Evolutionary conservation across 2,329 filamentous ascomycete species (phyloP).

Genomic region (Xylariaceae sp.): DNA sequence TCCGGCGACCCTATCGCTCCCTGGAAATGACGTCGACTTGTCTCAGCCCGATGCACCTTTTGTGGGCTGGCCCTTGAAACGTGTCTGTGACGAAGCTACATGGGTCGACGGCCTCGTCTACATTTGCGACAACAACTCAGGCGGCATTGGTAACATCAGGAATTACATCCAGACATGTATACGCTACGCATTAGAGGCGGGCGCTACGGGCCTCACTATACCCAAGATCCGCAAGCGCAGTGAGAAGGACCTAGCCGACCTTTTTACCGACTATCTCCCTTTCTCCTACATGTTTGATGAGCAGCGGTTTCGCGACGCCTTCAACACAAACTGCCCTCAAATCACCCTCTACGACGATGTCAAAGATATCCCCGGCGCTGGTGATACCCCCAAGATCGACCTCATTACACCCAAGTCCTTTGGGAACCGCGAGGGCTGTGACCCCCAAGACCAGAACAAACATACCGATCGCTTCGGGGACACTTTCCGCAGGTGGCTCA

Average conservation of each 20-base stretch:
- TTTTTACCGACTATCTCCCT: slow-evolving; percentile 49
- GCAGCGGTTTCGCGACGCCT: slow-evolving; percentile 49
- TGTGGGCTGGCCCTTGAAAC: slow-evolving; percentile 52
- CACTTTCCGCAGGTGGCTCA: slow-evolving; percentile 45
- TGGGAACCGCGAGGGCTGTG: slow-evolving; percentile 48
- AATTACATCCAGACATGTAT: slow-evolving; percentile 59
- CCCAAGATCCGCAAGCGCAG: slow-evolving; percentile 54
- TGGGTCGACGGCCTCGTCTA: slow-evolving; percentile 53
- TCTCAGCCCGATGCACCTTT: slow-evolving; percentile 50
- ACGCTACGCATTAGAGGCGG: slow-evolving; percentile 56
- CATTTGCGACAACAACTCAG: slow-evolving; percentile 58
- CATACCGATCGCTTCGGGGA: slow-evolving; percentile 49
- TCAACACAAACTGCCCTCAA: slow-evolving; percentile 49
- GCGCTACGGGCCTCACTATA: slow-evolving; percentile 53
- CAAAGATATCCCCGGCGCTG: slow-evolving; percentile 47
- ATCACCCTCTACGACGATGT: slow-evolving; percentile 50
- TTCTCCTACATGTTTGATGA: slow-evolving; percentile 58
- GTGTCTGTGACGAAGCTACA: slow-evolving; percentile 51
- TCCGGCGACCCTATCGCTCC: slow-evolving; percentile 4
- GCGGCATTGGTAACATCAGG: slow-evolving; percentile 58
- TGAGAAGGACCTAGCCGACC: slow-evolving; percentile 48
- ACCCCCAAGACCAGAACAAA: slow-evolving; percentile 49
- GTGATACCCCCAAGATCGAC: slow-evolving; percentile 44
- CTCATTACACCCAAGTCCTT: slow-evolving; percentile 51
- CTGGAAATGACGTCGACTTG: slow-evolving; percentile 43